phyloP scores from a whole-genome alignment of 2,329 filamentous ascomycete species.

The Sclerotinia spermophila region DNA sequence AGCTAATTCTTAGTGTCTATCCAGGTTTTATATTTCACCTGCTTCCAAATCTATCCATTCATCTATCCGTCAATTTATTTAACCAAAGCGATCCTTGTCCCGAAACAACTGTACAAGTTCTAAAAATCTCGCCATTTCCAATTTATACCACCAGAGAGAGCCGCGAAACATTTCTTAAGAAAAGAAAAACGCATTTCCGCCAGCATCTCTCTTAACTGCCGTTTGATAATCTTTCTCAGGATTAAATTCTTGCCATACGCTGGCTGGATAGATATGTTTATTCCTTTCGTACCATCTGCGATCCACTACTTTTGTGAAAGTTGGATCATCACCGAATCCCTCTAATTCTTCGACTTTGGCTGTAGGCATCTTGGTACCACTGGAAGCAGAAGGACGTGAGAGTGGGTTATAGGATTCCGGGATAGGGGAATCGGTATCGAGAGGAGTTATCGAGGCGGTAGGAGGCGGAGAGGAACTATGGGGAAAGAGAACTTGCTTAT shows the following conservation, averaged over 20 bases:
- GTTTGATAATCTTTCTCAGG: slow-evolving; percentile 79
- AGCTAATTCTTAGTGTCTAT: neutral
- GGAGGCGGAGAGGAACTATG: slow-evolving; percentile 52
- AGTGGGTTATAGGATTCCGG: slow-evolving; percentile 40
- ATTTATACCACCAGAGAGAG: neutral
- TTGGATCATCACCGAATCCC: slow-evolving; percentile 73
- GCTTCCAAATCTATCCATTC: neutral
- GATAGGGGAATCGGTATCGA: slow-evolving; percentile 22
- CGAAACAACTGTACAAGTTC: neutral
- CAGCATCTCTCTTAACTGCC: slow-evolving; percentile 74
- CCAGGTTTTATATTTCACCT: neutral
- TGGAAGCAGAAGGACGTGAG: slow-evolving; percentile 34
- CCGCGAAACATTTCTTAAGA: slow-evolving; percentile 38
- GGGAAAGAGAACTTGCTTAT: slow-evolving; percentile 70
- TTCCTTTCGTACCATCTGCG: slow-evolving; percentile 95
- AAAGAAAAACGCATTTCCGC: slow-evolving; percentile 94
- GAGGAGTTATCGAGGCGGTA: slow-evolving; percentile 1
- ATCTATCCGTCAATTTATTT: neutral
- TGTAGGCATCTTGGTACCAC: slow-evolving; percentile 37
- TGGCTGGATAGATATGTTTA: slow-evolving; percentile 97
- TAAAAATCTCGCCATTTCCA: neutral
- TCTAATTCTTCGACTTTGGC: slow-evolving; percentile 52
- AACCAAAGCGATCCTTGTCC: neutral
- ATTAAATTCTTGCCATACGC: slow-evolving; percentile 92
- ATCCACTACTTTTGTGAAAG: slow-evolving; percentile 89